Percentiles rank a stretch among this genome's conserved stretches.
These are phyloP conservation scores for Pyrenopolyporus hunteri DNA, from an alignment of 495 filamentous ascomycete genomes.

Conservation along the genomic window DNA sequence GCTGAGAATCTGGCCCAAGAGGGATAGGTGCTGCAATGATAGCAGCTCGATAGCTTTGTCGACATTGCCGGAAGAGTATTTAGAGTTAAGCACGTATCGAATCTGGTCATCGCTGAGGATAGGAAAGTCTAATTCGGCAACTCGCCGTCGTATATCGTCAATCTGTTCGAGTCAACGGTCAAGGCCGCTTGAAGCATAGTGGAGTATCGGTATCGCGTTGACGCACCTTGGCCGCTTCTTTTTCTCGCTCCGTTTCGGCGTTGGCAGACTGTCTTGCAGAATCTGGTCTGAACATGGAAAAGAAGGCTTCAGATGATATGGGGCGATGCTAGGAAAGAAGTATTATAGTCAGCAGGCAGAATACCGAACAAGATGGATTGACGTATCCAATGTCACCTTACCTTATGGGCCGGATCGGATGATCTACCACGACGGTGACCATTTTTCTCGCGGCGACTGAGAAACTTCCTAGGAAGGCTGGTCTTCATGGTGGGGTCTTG, in stretches of 20 bases:
- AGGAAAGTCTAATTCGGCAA: slow-evolving; percentile 60
- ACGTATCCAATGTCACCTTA: slow-evolving; percentile 40
- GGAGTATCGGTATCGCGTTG: not conserved
- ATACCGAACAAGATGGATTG: slow-evolving; percentile 18
- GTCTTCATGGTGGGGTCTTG: slow-evolving; percentile 46
- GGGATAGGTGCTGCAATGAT: slow-evolving; percentile 74
- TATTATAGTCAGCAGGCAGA: slow-evolving; percentile 29
- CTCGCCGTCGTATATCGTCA: slow-evolving; percentile 57
- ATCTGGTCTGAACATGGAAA: slow-evolving; percentile 63
- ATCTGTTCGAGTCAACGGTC: slow-evolving; percentile 51
- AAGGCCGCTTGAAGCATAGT: slow-evolving; percentile 6
- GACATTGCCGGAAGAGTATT: slow-evolving; percentile 69
- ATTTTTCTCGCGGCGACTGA: slow-evolving; percentile 75
- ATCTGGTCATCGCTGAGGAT: slow-evolving; percentile 66
- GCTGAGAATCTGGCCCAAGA: slow-evolving; percentile 76
- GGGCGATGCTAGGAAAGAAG: slow-evolving; percentile 44
- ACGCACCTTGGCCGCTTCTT: slow-evolving; percentile 49
- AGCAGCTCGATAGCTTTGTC: slow-evolving; percentile 80
- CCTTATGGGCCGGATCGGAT: slow-evolving; percentile 56
- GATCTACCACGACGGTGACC: slow-evolving; percentile 57
- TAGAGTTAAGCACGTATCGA: slow-evolving; percentile 69
- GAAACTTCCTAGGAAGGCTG: slow-evolving; percentile 57
- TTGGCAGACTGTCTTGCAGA: slow-evolving; percentile 57
- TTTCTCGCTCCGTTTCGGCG: slow-evolving; percentile 59
- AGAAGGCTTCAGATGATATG: slow-evolving; percentile 50